Base-by-base conservation (phyloP, 2,329 filamentous ascomycete species). In the Eutypa lata region DNA sequence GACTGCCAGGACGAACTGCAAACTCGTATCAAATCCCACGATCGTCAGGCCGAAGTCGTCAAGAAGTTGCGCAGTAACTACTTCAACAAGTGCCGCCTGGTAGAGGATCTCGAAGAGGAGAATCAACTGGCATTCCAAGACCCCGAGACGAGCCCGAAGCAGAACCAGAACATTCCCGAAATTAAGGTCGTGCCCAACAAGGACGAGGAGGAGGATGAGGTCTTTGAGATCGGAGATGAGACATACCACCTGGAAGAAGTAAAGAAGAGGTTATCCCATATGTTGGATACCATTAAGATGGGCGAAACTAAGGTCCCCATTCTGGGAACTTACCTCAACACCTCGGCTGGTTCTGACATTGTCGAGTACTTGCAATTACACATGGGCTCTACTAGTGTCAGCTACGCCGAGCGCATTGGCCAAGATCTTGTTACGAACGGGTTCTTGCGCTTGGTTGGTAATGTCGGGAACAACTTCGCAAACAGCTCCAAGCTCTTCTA, bases 401-500 rank as follows among this genome's bases (percentile, higher is more conserved):
- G 89, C 70, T 94, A 97, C 67, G 90, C 94, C 10, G 94, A 99
- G 78, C 83, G 89, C 45, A 93, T 99, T 60, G 94, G 94, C 11
- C 94, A 99, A 73, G 94, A 99, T 69, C 79, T 99, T 60, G 87
- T 97, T 49, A 77, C 83, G 26, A 85, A 89, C 67, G 93, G 94
- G 37, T 93, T 97, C 67, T 76, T 99, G 65, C 86, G 94, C 49
- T 78, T 99, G 50, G 84, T 99, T 56, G 94, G 94, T 59, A 97
- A 94, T 64, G 92, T 99, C 50, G 94, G 94, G 55, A 97, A 84
- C 73, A 90, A 88, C 1, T 99, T 99, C 68, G 92, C 93, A 63
- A 99, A 99, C 74, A 97, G 92, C 78, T 96, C 92, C 59, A 91
- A 89, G 73, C 89, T 97, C 85, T 93, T 90, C 69, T 99, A 99